Base-by-base conservation (phyloP, 148 eudicot genomes). In the Heliamphora exappendiculata region DNA sequence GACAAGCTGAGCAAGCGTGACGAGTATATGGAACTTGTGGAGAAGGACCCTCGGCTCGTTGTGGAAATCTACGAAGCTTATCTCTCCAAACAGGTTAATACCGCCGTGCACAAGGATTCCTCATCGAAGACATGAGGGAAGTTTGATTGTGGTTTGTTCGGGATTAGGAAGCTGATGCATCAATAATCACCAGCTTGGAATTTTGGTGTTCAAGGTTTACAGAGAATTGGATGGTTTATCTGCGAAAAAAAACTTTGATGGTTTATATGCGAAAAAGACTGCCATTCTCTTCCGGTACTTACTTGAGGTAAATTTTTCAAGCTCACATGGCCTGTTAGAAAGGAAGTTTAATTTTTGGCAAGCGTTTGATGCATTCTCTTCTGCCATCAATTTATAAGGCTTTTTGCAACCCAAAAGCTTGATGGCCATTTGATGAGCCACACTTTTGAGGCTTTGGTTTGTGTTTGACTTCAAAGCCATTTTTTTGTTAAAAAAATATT, bases 61-160 rank as follows among this genome's bases (percentile, higher is more conserved):
- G 97, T 92, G 34, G 87, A 85, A 70, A 89, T 92, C 28, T 92
- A 85, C 34, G 97, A 92, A 85, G 87, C 92, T 69, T 88, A 92
- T 78, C 81, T 90, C 16, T 86, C 91, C 57, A 90, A 86, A 69
- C 92, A 88, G 79, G 88, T 83, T 42, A 92, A 92, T 41, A 88
- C 91, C 58, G 97, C 97, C 81, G 88, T 89, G 58, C 78, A 51
- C 22, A 66, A 42, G 67, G 81, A 81, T 75, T 75, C 81, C 17
- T 49, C 80, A 12, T 57, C 42, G 1, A 72, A 70, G 72, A 9
- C 41, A 8, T 70, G 29, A 65, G 54, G 49, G 6, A 24, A 44
- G 72, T 10, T 9, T 16, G 24, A 24, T 57, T 57, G 62, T n/a
- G 10, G 11, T 57, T 7, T 41, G n/a, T 60, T 74, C 36, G 20